phyloP scores from a whole-genome alignment of 805 yeast species.

The Saccharomycopsis olivae region DNA sequence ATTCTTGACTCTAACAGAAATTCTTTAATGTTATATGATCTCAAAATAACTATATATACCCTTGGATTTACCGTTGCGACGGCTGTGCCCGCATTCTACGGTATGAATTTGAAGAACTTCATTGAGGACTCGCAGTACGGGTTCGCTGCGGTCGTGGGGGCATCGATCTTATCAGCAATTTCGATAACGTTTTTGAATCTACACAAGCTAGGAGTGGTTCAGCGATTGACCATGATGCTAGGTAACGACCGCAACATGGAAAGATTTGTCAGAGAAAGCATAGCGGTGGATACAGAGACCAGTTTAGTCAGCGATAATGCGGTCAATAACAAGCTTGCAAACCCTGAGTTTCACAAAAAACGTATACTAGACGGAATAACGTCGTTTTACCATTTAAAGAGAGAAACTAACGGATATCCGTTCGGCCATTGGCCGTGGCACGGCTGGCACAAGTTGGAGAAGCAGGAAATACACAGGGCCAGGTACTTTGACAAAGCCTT shows the following conservation, averaged over 20 bases:
- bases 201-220: conserved; percentile 47
- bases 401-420: no score
- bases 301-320: background rate
- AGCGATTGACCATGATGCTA: conserved; percentile 50
- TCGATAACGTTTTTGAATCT: conserved; percentile 46
- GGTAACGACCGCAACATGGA: conserved; percentile 5
- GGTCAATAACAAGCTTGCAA: no score
- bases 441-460: no score
- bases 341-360: no score
- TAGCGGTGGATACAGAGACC: background rate
- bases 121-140: conserved; percentile 77
- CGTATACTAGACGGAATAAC: no score
- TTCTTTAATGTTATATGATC: conserved; percentile 79
- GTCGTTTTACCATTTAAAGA: no score
- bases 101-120: conserved; percentile 91
- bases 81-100: conserved; percentile 78
- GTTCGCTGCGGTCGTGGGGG: conserved; percentile 37
- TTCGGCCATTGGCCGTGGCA: no score
- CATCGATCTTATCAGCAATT: conserved; percentile 43
- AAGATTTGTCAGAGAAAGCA: background rate
- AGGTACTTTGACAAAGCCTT: no score
- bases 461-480: no score
- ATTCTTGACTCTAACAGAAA: conserved; percentile 90
- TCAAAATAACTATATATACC: conserved; percentile 74
- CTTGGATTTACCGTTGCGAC: conserved; percentile 74